Conservation (phyloP, 495 filamentous ascomycete genomes). For the Aspergillus sparsus region DNA sequence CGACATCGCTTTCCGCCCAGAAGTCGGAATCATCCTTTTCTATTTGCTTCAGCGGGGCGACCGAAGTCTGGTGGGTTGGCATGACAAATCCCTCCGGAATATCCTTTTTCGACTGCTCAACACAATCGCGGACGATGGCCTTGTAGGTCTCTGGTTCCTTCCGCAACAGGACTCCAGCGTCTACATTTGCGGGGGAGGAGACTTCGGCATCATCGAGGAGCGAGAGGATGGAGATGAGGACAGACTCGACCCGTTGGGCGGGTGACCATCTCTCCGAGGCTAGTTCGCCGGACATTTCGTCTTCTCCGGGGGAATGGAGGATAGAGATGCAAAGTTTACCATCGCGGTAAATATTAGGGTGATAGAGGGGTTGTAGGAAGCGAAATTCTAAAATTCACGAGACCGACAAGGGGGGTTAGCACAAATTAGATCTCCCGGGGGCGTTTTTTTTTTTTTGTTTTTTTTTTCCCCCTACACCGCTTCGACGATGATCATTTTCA, state of each 20-base stretch:
- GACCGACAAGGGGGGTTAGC: neutral
- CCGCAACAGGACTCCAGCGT: constrained; percentile 83
- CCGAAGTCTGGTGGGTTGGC: constrained; percentile 68
- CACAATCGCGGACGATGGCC: constrained; percentile 63
- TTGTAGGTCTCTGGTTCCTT: constrained; percentile 69
- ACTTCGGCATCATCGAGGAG: constrained; percentile 93
- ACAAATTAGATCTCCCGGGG: neutral
- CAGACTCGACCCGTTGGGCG: constrained; percentile 88
- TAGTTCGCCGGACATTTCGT: constrained; percentile 85
- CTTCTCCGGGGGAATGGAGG: constrained; percentile 87
- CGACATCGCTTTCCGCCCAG: constrained; percentile 77
- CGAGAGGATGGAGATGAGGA: constrained; percentile 89
- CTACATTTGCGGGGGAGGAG: constrained; percentile 91
- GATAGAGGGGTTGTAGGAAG: constrained; percentile 78
- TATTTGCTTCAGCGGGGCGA: constrained; percentile 52
- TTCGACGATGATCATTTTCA: neutral
- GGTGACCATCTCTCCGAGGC: constrained; percentile 92
- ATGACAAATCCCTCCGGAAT: constrained; percentile 82
- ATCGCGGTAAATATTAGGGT: constrained; percentile 91
- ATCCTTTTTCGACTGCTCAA: constrained; percentile 71
- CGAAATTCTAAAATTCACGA: constrained; percentile 61
- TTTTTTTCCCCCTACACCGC: neutral
- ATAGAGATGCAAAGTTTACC: constrained; percentile 96
- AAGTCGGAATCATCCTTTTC: constrained; percentile 78
- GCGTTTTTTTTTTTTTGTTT: neutral